Base-by-base conservation (phyloP, 83 land plant species). In the Picea abies region DNA sequence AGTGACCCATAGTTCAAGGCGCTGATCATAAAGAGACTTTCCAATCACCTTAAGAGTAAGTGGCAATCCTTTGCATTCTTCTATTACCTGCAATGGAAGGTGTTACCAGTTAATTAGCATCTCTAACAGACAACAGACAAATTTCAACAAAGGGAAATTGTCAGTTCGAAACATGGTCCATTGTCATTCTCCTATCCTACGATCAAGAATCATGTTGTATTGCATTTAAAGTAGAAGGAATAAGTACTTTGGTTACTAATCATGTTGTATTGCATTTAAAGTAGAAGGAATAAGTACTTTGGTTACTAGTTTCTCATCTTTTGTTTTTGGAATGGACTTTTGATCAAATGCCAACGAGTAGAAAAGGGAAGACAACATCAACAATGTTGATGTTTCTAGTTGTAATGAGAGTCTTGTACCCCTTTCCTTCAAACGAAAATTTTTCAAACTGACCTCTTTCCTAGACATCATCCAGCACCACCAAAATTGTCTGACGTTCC, bases 1-100 rank as follows among this genome's bases (percentile, higher is more conserved):
- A 17, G 19, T 35, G 5, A 16, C 32, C 80, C 80, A 79, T 23
- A 32, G 12, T 5, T 19, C 22, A 61, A 4, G 44, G 19, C 66
- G 25, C 20, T 29, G 20, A 26, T 16, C 25, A 6, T 35, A 0
- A 39, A 79, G 29, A 16, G 66, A 79, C 63, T 63, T 62, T 61
- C 66, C 80, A 62, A 79, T 62, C 66, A 79, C 80, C 5, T 79
- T 62, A 0, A 79, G 66, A 79, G 80, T 64, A 26, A 78, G 80
- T 0, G 80, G 64, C 16, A 78, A 32, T 5, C 80, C 80, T 61
- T 60, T 79, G 32, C 80, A 79, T 61, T 79, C 66, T 62, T n/a
- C 66, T 60, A 32, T n/a, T 16, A 79, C 65, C 80, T 79, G 49
- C 4, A 47, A 75, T 75, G 10, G 11, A 75, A 75, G 44, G 44